Conservation (phyloP, 169 alveolate species). For the Neospora caninum region DNA sequence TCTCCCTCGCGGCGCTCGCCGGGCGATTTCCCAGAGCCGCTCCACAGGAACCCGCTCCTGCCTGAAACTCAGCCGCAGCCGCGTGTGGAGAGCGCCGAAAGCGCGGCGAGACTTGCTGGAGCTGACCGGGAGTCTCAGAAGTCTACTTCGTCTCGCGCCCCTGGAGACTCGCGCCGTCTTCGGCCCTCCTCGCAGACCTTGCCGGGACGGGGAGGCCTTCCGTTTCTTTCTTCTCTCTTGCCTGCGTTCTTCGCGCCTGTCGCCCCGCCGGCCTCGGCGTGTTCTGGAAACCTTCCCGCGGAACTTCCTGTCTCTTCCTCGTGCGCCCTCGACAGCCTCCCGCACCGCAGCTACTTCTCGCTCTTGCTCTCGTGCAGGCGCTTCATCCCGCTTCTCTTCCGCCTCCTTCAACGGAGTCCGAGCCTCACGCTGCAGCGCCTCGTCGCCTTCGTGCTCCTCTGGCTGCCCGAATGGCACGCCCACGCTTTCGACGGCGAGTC, state of each 20-base stretch:
- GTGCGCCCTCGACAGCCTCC: not conserved
- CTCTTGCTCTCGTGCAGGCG: not conserved
- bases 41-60: too few relatives aligned
- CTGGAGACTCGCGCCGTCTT: not conserved
- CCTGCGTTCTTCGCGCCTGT: not conserved
- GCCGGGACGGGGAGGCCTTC: not conserved
- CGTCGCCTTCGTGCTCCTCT: not conserved
- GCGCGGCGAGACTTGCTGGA: too few relatives aligned
- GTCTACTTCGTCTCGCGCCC: not conserved
- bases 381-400: not conserved
- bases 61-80: too few relatives aligned
- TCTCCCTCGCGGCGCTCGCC: too few relatives aligned
- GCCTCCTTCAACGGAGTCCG: not conserved
- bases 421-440: constrained; percentile 20
- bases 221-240: not conserved
- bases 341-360: not conserved
- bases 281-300: not conserved
- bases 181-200: not conserved
- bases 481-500: not conserved
- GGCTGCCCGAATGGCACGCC: not conserved
- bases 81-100: too few relatives aligned
- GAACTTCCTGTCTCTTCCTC: not conserved
- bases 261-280: not conserved
- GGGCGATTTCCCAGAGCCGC: too few relatives aligned
- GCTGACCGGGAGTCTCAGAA: too few relatives aligned